A percentile compares a stretch with the other conserved stretches of the same genome.
phyloP scores from a whole-genome alignment of 2,329 filamentous ascomycete genomes.

The Beauveria sp. region DNA sequence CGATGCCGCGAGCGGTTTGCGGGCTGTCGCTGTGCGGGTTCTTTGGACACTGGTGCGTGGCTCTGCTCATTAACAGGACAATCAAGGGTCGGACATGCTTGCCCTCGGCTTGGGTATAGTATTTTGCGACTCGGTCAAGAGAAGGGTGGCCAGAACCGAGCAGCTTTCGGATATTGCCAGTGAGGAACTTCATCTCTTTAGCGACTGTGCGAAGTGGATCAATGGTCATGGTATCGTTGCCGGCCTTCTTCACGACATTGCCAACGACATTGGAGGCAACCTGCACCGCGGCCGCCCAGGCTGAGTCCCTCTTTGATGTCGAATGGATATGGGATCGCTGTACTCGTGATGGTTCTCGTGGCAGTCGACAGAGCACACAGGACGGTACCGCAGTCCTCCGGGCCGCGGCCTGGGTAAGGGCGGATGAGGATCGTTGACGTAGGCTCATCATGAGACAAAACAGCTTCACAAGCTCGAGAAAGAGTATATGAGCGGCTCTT shows the following conservation, averaged over 20 bases:
- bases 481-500: neutral
- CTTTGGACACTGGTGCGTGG: slow-evolving; percentile 73
- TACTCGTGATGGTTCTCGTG: slow-evolving; percentile 26
- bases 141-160: slow-evolving; percentile 90
- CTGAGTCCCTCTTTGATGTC: slow-evolving; percentile 45
- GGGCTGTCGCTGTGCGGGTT: slow-evolving; percentile 28
- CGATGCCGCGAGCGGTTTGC: slow-evolving; percentile 39
- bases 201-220: slow-evolving; percentile 86
- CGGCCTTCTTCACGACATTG: slow-evolving; percentile 55
- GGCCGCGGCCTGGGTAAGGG: slow-evolving; percentile 35
- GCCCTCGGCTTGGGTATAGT: slow-evolving; percentile 93
- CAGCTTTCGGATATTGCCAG: slow-evolving; percentile 87
- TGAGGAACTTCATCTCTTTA: slow-evolving; percentile 94
- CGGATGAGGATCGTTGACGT: slow-evolving; percentile 43
- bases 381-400: slow-evolving; percentile 21
- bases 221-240: slow-evolving; percentile 62
- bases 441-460: slow-evolving; percentile 39
- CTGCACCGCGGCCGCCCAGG: slow-evolving; percentile 67
- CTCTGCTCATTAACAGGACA: slow-evolving; percentile 91
- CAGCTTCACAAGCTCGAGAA: neutral
- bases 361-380: slow-evolving; percentile 26
- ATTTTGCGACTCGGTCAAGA: slow-evolving; percentile 91
- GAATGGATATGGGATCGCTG: slow-evolving; percentile 33
- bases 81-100: slow-evolving; percentile 95
- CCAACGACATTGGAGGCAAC: slow-evolving; percentile 64